These are phyloP conservation scores for Globisporangium cylindrosporum DNA, from an alignment of 352 stramenopile species.

Conservation along the genomic window DNA sequence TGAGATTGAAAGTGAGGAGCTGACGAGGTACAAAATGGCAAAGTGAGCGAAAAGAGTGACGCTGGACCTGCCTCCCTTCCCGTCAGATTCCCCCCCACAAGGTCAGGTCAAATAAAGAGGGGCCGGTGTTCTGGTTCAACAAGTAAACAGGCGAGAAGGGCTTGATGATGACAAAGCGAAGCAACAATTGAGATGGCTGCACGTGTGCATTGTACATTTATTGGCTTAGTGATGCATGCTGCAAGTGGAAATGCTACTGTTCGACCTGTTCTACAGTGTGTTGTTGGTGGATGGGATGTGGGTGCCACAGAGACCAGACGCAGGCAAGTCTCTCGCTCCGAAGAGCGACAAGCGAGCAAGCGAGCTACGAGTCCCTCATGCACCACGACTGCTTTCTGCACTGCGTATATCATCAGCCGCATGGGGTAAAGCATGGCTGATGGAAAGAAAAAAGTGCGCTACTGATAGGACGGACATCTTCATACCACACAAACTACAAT, in stretches of 20 bases:
- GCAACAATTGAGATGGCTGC: not conserved
- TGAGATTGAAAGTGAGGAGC: not conserved
- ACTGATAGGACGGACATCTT: not conserved
- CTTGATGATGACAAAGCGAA: not conserved
- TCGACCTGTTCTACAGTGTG: not conserved
- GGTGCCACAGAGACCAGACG: slow-evolving; percentile 28
- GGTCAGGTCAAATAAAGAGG: not conserved
- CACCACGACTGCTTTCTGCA: slow-evolving; percentile 60
- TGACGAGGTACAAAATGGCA: not conserved
- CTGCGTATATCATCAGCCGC: slow-evolving; percentile 77
- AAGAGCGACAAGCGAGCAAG: slow-evolving; percentile 7
- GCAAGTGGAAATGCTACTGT: not conserved
- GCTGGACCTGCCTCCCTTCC: not conserved
- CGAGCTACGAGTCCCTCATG: slow-evolving; percentile 29
- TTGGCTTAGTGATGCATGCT: not conserved
- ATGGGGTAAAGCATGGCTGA: slow-evolving; percentile 35
- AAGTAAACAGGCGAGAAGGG: not conserved
- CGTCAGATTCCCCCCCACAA: not conserved
- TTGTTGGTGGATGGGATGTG: slow-evolving; percentile 22
- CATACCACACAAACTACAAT: not conserved
- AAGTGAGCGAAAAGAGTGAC: not conserved
- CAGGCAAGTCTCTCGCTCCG: slow-evolving; percentile 15
- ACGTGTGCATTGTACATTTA: not conserved
- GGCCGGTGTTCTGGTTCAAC: not conserved
- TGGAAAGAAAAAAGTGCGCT: slow-evolving; percentile 76